Percentiles rank a stretch among this genome's conserved stretches.
These are phyloP conservation scores for Exophiala mesophila DNA, from an alignment of 2,329 filamentous ascomycete species.

Conservation along the genomic window DNA sequence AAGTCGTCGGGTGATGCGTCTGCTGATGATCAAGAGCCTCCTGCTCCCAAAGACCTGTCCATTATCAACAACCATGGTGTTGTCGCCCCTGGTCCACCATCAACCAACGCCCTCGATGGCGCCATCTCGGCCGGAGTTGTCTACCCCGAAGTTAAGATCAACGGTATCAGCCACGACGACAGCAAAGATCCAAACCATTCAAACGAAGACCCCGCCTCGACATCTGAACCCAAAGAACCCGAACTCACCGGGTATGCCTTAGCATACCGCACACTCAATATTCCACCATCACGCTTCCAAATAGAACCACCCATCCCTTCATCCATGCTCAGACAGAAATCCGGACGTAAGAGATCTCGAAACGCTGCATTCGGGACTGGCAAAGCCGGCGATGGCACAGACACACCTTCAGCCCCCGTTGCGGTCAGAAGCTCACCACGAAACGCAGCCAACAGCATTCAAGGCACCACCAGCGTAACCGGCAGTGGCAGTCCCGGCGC, in stretches of 20 bases:
- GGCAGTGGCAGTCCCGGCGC: conserved; percentile 8
- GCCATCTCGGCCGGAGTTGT: conserved; percentile 6
- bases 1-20: conserved; percentile 8
- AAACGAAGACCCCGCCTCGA: background rate
- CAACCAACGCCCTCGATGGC: conserved; percentile 19
- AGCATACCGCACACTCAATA: conserved; percentile 21
- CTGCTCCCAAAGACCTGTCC: conserved; percentile 11
- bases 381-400: conserved; percentile 9
- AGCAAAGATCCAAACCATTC: background rate
- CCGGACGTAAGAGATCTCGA: conserved; percentile 20
- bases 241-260: conserved; percentile 23
- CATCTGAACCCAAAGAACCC: conserved; percentile 3
- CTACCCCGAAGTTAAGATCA: conserved; percentile 11
- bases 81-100: conserved; percentile 25
- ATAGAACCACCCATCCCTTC: conserved; percentile 27
- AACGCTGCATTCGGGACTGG: conserved; percentile 15
- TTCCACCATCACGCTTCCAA: conserved; percentile 25
- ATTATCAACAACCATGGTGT: conserved; percentile 17
- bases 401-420: conserved; percentile 6
- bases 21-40: conserved; percentile 5
- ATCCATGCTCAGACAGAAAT: conserved; percentile 23
- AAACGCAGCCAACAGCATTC: conserved; percentile 14
- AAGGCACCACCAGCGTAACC: conserved; percentile 12
- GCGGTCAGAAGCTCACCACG: conserved; percentile 24
- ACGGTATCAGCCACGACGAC: conserved; percentile 19